A percentile compares a stretch with the other conserved stretches of the same genome.
Evolutionary conservation across 1,284 basidiomycete species (phyloP).

Genomic region (Marasmius tenuissimus): DNA sequence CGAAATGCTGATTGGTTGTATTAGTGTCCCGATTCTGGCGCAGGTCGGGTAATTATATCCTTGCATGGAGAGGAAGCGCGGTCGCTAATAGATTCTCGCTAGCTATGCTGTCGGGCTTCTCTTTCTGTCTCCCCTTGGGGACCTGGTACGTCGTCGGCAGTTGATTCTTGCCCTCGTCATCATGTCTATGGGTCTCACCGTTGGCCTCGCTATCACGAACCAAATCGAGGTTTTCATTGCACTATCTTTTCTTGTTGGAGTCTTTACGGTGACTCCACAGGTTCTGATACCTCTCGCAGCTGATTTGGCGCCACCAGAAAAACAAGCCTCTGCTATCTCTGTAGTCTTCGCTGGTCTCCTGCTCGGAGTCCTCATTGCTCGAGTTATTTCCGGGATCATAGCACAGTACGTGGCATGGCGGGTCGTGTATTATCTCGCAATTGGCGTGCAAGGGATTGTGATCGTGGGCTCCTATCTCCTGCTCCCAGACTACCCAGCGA

Average conservation of each 20-base stretch:
- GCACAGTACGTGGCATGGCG: conserved; percentile 61
- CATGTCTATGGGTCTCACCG: conserved; percentile 36
- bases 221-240: conserved; percentile 43
- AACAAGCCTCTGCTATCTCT: conserved; percentile 47
- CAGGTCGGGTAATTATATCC: conserved; percentile 44
- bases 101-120: conserved; percentile 51
- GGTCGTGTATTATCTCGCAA: conserved; percentile 66
- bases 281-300: conserved; percentile 53
- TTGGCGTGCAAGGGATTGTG: conserved; percentile 56
- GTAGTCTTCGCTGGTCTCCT: conserved; percentile 57
- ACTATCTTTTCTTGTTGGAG: conserved; percentile 46
- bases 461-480: conserved; percentile 52
- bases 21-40: conserved; percentile 46
- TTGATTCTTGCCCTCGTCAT: conserved; percentile 46
- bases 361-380: conserved; percentile 68
- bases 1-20: not conserved
- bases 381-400: conserved; percentile 68
- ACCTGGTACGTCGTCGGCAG: conserved; percentile 50
- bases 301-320: conserved; percentile 50
- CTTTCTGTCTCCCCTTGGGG: conserved; percentile 52
- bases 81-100: not conserved
- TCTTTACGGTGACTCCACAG: conserved; percentile 41
- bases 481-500: conserved; percentile 72
- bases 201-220: conserved; percentile 46
- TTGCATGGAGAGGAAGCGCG: not conserved